Conservation (phyloP, 495 filamentous ascomycete genomes). For the Penicillium robsamsonii region DNA sequence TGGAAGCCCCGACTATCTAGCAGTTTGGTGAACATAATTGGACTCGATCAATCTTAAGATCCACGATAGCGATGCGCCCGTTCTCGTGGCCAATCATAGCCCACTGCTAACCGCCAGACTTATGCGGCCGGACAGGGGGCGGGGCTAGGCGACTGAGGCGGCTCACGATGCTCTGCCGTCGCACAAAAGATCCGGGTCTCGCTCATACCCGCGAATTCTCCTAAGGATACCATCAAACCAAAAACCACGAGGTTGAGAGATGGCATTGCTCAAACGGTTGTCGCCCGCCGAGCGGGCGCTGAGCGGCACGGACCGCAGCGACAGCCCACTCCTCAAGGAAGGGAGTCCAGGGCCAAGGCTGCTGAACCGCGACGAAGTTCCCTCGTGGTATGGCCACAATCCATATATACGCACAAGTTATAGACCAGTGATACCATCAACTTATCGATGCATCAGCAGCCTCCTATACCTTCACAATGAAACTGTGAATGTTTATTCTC, state of each 20-base stretch:
- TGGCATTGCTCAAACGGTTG: background rate
- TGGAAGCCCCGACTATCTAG: too few relatives aligned
- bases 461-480: constrained; percentile 36
- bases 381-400: constrained; percentile 33
- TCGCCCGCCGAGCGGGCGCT: background rate
- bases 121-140: too few relatives aligned
- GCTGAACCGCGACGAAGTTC: constrained; percentile 32
- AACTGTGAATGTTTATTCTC: constrained; percentile 36
- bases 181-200: too few relatives aligned
- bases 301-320: background rate
- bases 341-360: constrained; percentile 13
- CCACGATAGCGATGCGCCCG: too few relatives aligned
- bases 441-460: constrained; percentile 28
- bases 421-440: constrained; percentile 32
- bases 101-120: too few relatives aligned
- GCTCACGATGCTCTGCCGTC: too few relatives aligned
- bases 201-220: too few relatives aligned
- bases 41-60: too few relatives aligned
- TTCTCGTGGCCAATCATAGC: too few relatives aligned
- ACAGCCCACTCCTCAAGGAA: background rate
- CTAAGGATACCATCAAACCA: background rate
- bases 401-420: constrained; percentile 29
- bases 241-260: background rate
- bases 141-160: too few relatives aligned
- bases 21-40: too few relatives aligned